Evolutionary conservation across 495 filamentous ascomycete genomes (phyloP), one percentile per base, ranked within the genome.

Genomic region (Penicillium cataractarum): DNA sequence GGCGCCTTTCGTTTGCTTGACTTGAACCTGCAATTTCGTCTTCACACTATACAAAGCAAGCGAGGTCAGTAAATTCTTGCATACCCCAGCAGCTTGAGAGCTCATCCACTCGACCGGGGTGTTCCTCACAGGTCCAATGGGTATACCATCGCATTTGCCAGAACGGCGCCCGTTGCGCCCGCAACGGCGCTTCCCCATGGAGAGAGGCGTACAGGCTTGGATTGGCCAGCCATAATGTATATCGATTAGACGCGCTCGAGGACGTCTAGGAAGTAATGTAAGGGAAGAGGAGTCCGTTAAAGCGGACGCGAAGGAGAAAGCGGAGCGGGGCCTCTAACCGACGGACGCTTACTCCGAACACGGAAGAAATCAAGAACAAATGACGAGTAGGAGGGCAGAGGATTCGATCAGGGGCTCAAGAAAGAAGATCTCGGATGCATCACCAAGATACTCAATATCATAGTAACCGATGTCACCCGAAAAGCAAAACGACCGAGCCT

Each of bases 111-210:
- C 7, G 10, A 31, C 24, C 33, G 50, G 48, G 49, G 26, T 42
- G 37, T 55, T 48, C 48, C 69, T 68, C 48, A 97, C 94, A 99
- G 92, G 77, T 99, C 95, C 35, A 99, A 81, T 15, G 95, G 95
- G 76, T 99, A 99, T 58, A 98, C 96, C 58, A 97, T 78, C 27
- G 95, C 89, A 84, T 99, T 99, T 39, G 95, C 96, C 49, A 99
- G 78, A 13, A 97, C 91, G 35, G 96, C 95, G 53, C 95, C 94
- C 19, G 93, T 92, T 57, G 96, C 91, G 65, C 95, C 95, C 42
- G 96, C 93, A 60, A 97, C 86, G 46, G 95, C 95, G 70, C 86
- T 88, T 32, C 93, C 94, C 96, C 96, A 98, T 56, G 96, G 92
- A 26, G 95, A 92, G 60, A 99, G 85, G 42, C 82, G 73, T 29